Conservation (phyloP, 2,329 filamentous ascomycete genomes). For the Pseudocercospora eumusae region DNA sequence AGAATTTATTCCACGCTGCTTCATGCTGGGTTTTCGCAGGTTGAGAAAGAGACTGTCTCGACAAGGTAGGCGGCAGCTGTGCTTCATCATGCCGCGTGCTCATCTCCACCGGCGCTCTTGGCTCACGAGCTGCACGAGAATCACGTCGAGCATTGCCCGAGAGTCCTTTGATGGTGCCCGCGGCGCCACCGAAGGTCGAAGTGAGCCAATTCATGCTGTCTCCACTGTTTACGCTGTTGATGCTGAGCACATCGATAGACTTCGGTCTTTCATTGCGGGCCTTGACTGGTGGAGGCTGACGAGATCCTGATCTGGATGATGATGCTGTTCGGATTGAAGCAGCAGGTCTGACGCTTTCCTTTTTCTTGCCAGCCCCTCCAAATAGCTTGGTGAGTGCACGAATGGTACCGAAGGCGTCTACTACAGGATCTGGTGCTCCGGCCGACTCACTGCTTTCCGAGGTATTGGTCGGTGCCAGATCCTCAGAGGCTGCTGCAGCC, state of each 20-base stretch:
- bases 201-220: slow-evolving; percentile 35
- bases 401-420: slow-evolving; percentile 26
- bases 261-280: slow-evolving; percentile 26
- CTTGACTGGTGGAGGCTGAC: slow-evolving; percentile 16
- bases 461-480: slow-evolving; percentile 21
- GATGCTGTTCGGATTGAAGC: slow-evolving; percentile 27
- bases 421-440: slow-evolving; percentile 14
- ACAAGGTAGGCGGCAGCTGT: slow-evolving; percentile 38
- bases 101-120: slow-evolving; percentile 39
- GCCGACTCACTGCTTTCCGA: slow-evolving; percentile 24
- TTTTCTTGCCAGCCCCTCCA: slow-evolving; percentile 33
- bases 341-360: slow-evolving; percentile 20
- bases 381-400: slow-evolving; percentile 37
- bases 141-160: slow-evolving; percentile 22
- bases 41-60: slow-evolving; percentile 31
- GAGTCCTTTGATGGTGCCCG: slow-evolving; percentile 31
- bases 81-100: slow-evolving; percentile 37
- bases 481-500: slow-evolving; percentile 27
- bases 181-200: slow-evolving; percentile 23
- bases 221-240: slow-evolving; percentile 31
- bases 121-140: slow-evolving; percentile 29
- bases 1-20: slow-evolving; percentile 39
- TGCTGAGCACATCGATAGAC: slow-evolving; percentile 34
- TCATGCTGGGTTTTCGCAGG: slow-evolving; percentile 36
- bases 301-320: slow-evolving; percentile 35